A percentile compares a stretch with the other conserved stretches of the same genome.
Conservation (phyloP, 2,329 filamentous ascomycete genomes). For the Trichophyton rubrum region DNA sequence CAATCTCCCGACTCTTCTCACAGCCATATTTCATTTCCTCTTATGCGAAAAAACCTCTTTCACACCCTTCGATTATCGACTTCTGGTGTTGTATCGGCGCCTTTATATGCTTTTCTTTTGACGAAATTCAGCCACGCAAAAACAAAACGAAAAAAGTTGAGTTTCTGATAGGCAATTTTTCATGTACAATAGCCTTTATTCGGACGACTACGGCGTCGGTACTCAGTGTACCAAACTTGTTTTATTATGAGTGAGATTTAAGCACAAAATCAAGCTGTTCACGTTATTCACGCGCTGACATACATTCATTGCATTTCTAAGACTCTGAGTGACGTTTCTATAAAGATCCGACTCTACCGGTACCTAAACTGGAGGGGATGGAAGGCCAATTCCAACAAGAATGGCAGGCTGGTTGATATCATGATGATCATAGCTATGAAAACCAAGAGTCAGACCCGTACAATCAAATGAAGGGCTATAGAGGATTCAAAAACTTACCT, state of each 20-base stretch:
- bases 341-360: background rate
- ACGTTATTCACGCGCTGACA: background rate
- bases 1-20: constrained; percentile 12
- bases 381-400: constrained; percentile 7
- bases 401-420: constrained; percentile 7
- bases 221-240: background rate
- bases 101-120: background rate
- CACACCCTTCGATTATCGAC: constrained; percentile 1
- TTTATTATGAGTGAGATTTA: background rate
- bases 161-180: background rate
- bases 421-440: constrained; percentile 1
- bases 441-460: background rate
- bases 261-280: background rate
- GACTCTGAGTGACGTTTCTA: background rate
- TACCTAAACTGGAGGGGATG: background rate
- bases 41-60: background rate
- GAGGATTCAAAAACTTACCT: background rate
- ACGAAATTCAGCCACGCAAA: background rate
- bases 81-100: background rate
- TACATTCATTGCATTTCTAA: background rate
- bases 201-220: background rate
- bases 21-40: background rate
- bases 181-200: background rate
- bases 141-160: background rate
- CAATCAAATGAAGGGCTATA: background rate